These are phyloP conservation scores for Backusella psychrophila DNA, from an alignment of 192 early-diverging fungal species.

Conservation along the genomic window DNA sequence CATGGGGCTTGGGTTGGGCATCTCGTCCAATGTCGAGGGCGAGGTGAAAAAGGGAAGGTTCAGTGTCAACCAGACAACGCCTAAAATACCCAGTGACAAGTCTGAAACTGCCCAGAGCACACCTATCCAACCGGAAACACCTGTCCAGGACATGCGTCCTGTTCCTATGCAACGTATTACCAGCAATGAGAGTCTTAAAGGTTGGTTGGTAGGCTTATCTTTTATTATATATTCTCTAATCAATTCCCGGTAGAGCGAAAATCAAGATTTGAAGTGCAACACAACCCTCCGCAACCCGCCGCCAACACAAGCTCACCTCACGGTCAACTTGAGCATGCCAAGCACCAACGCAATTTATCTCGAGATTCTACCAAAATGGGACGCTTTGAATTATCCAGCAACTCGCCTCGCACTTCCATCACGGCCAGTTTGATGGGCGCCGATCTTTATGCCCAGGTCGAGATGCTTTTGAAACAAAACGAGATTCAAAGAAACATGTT, in stretches of 20 bases:
- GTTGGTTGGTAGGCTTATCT: too few relatives aligned
- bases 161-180: conserved; percentile 2
- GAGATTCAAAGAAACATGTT: conserved; percentile 42
- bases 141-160: not conserved
- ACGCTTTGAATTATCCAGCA: conserved; percentile 27
- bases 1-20: conserved; percentile 14
- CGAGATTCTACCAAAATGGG: not conserved
- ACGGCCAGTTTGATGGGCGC: not conserved
- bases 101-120: not conserved
- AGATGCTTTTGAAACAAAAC: conserved; percentile 45
- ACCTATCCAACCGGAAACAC: not conserved
- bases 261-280: conserved; percentile 35
- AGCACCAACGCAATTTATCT: not conserved
- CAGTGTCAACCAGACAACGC: conserved; percentile 42
- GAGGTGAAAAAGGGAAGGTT: conserved; percentile 69
- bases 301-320: not conserved
- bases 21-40: not conserved
- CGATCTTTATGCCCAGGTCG: conserved; percentile 36
- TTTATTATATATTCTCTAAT: too few relatives aligned
- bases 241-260: conserved; percentile 30
- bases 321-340: not conserved
- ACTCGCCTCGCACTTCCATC: not conserved
- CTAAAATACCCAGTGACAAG: conserved; percentile 1
- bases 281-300: not conserved
- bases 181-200: conserved; percentile 5